phyloP scores from a whole-genome alignment of 2,329 filamentous ascomycete genomes.

The Cladobotryum protrusum region DNA sequence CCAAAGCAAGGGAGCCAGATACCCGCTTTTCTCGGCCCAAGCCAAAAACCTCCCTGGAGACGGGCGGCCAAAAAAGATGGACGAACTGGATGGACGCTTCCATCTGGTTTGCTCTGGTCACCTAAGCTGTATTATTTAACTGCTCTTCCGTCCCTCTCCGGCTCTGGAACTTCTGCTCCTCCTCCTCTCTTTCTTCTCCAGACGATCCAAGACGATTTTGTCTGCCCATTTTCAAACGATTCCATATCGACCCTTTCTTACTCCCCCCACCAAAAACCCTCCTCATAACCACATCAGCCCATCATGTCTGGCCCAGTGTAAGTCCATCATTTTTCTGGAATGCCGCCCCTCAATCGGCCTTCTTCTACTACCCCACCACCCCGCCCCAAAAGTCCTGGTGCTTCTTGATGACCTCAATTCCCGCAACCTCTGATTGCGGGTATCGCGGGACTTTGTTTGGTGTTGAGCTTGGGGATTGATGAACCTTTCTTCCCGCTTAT shows the following conservation, averaged over 20 bases:
- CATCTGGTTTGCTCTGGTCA: neutral
- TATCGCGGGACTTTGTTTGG: constrained; percentile 16
- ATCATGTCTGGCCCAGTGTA: constrained; percentile 64
- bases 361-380: constrained; percentile 33
- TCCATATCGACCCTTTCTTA: neutral
- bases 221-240: no score
- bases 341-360: constrained; percentile 20
- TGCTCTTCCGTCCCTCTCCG: constrained; percentile 9
- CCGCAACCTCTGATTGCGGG: constrained; percentile 22
- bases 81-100: constrained; percentile 1
- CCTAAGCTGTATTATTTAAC: constrained; percentile 12
- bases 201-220: neutral
- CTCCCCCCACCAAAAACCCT: neutral
- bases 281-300: constrained; percentile 13
- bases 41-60: constrained; percentile 15
- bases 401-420: constrained; percentile 28
- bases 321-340: constrained; percentile 33
- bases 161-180: neutral
- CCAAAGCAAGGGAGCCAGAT: constrained; percentile 22
- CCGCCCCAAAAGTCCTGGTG: constrained; percentile 25
- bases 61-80: constrained; percentile 3
- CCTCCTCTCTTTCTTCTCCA: constrained; percentile 1
- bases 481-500: neutral
- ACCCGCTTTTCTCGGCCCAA: constrained; percentile 23
- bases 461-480: neutral